Percentiles rank a stretch among this genome's conserved stretches.
Evolutionary conservation across 345 rosid genomes (phyloP).

Genomic region (Euphorbia lathyris): DNA sequence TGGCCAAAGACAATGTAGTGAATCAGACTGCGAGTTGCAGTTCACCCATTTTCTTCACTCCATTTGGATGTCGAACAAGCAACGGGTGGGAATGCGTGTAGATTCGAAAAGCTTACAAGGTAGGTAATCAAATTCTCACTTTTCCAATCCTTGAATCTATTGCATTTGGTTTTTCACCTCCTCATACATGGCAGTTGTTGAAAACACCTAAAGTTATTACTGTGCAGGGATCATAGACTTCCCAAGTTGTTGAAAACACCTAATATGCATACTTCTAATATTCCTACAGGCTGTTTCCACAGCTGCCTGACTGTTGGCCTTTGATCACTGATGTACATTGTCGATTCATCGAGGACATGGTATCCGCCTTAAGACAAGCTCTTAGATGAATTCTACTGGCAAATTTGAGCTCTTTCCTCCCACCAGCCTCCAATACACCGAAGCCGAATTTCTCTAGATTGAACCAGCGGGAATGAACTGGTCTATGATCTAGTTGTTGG

Average conservation of each 20-base stretch:
- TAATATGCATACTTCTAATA: slow-evolving; percentile 16
- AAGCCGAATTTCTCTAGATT: slow-evolving; percentile 79
- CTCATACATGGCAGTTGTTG: slow-evolving; percentile 19
- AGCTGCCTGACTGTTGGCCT: slow-evolving; percentile 16
- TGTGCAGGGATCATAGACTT: no score
- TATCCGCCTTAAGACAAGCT: no score
- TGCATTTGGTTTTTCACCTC: slow-evolving; percentile 9
- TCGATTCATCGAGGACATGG: no score
- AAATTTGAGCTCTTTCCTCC: slow-evolving; percentile 64
- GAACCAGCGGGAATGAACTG: slow-evolving; percentile 73
- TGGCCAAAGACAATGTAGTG: slow-evolving; percentile 13
- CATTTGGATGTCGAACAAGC: slow-evolving; percentile 12
- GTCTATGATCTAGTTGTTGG: slow-evolving; percentile 17
- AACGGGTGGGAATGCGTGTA: slow-evolving; percentile 12
- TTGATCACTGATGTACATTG: slow-evolving; percentile 19
- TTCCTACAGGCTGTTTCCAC: slow-evolving; percentile 18
- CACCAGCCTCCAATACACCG: slow-evolving; percentile 66
- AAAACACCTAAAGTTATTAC: no score
- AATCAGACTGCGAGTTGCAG: slow-evolving; percentile 16
- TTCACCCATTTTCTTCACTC: slow-evolving; percentile 21
- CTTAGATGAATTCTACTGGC: no score
- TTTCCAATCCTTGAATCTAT: slow-evolving; percentile 15
- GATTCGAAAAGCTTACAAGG: slow-evolving; percentile 15
- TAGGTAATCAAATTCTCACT: slow-evolving; percentile 10
- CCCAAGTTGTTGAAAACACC: slow-evolving; percentile 17